Evolutionary conservation across 2,329 filamentous ascomycete species (phyloP).

Genomic region (Microdochium nivale): DNA sequence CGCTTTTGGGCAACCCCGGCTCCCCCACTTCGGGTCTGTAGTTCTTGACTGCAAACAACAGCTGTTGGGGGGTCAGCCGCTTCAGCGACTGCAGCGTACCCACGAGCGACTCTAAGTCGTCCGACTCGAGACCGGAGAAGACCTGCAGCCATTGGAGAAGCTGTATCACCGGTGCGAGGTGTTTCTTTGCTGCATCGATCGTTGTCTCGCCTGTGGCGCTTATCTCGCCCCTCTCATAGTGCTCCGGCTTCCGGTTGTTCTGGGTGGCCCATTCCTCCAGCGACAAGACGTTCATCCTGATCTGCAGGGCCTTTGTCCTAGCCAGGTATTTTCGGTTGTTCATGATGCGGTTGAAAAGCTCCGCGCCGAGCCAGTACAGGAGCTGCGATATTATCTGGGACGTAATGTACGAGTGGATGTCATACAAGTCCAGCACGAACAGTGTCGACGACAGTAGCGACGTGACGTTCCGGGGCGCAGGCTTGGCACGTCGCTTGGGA

Average conservation of each 20-base stretch:
- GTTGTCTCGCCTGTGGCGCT: constrained; percentile 79
- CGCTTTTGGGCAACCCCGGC: constrained; percentile 80
- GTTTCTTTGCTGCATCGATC: constrained; percentile 71
- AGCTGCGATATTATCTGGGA: constrained; percentile 87
- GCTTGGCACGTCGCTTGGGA: constrained; percentile 84
- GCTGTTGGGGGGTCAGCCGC: constrained; percentile 73
- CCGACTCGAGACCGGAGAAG: constrained; percentile 79
- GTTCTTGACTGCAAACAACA: constrained; percentile 85
- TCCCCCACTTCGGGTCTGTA: constrained; percentile 94
- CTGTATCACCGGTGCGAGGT: constrained; percentile 86
- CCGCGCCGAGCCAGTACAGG: constrained; percentile 91
- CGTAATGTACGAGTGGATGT: constrained; percentile 94
- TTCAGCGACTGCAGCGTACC: constrained; percentile 86
- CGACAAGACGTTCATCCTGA: constrained; percentile 94
- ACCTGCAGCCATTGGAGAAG: constrained; percentile 96
- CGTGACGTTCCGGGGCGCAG: constrained; percentile 89
- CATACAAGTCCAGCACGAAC: constrained; percentile 97
- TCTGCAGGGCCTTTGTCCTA: constrained; percentile 97
- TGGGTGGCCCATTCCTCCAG: constrained; percentile 92
- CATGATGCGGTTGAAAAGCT: constrained; percentile 97
- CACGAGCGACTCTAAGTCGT: constrained; percentile 82
- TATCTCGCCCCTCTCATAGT: constrained; percentile 89
- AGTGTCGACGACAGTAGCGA: constrained; percentile 91
- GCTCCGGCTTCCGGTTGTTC: constrained; percentile 91
- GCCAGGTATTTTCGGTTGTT: constrained; percentile 90